Conservation (phyloP, 805 yeast genomes). For the Yamadazyma nakazawae region DNA sequence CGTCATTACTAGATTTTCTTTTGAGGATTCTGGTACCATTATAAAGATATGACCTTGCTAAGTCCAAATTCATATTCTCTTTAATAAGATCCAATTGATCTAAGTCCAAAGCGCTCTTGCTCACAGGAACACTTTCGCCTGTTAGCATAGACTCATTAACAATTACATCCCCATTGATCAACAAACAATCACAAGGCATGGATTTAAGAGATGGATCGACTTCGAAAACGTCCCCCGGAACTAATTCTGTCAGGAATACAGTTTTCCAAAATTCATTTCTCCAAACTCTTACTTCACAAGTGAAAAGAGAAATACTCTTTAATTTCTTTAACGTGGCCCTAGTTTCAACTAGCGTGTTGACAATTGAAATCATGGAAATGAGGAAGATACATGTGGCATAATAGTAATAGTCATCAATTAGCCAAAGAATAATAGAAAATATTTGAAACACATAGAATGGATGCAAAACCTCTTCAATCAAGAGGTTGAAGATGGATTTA, state of each 20-base stretch:
- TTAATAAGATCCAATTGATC: slow-evolving; percentile 58
- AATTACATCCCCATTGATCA: slow-evolving; percentile 89
- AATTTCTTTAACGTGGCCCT: slow-evolving; percentile 68
- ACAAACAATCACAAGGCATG: slow-evolving; percentile 86
- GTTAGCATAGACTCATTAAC: slow-evolving; percentile 98
- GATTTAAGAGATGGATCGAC: slow-evolving; percentile 73
- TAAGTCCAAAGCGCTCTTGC: slow-evolving; percentile 65
- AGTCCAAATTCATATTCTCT: slow-evolving; percentile 59
- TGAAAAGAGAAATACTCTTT: slow-evolving; percentile 66
- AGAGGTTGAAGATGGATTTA: slow-evolving; percentile 59
- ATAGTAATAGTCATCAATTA: slow-evolving; percentile 86
- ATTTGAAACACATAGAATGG: slow-evolving; percentile 96
- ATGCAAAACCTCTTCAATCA: slow-evolving; percentile 85
- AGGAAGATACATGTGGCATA: slow-evolving; percentile 90
- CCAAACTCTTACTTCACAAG: slow-evolving; percentile 83
- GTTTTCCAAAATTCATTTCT: slow-evolving; percentile 93
- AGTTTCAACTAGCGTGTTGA: slow-evolving; percentile 84
- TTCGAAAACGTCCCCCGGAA: slow-evolving; percentile 95
- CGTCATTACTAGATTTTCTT: slow-evolving; percentile 68
- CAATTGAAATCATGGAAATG: slow-evolving; percentile 77
- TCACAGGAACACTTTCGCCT: slow-evolving; percentile 96
- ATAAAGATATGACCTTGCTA: slow-evolving; percentile 75
- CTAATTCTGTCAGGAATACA: slow-evolving; percentile 69
- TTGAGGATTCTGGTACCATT: slow-evolving; percentile 88
- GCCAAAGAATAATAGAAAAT: slow-evolving; percentile 88